A percentile compares a stretch with the other conserved stretches of the same genome.
Conservation (phyloP, 2,329 filamentous ascomycete genomes). For the Dactylonectria macrodidyma region DNA sequence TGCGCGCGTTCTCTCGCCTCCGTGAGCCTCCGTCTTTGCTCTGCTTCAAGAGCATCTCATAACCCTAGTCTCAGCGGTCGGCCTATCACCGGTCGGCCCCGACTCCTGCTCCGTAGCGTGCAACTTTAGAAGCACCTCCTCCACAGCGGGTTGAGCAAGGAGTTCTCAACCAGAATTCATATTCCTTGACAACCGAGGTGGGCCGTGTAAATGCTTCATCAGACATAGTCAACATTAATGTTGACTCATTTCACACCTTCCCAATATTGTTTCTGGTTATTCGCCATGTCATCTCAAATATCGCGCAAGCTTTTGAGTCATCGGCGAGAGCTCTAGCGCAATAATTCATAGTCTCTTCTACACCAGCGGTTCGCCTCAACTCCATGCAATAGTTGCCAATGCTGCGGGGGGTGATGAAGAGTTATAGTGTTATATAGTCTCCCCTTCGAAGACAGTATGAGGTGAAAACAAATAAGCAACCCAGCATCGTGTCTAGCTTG, state of each 20-base stretch:
- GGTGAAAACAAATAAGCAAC: not conserved
- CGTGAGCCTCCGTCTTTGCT: not conserved
- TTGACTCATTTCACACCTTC: not conserved
- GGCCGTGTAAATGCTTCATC: not conserved
- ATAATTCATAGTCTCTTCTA: not conserved
- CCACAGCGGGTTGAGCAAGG: no score
- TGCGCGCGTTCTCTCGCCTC: not conserved
- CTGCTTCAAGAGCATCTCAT: not conserved
- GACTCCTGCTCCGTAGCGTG: no score
- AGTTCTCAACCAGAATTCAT: not conserved
- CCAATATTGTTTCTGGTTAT: not conserved
- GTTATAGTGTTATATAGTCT: not conserved
- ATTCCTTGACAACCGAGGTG: not conserved
- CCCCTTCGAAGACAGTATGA: not conserved
- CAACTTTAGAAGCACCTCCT: no score
- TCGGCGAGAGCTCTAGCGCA: conserved; percentile 34
- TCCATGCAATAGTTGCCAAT: not conserved
- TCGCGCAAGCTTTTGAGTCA: conserved; percentile 38
- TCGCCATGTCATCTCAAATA: conserved; percentile 8
- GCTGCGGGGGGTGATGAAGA: not conserved
- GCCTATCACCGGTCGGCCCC: not conserved
- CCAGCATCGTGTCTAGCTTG: not conserved
- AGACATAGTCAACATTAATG: not conserved
- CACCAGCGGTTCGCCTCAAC: not conserved
- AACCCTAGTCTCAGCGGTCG: not conserved